Base-by-base conservation (phyloP, 495 filamentous ascomycete species). In the Venustampulla echinocandica region DNA sequence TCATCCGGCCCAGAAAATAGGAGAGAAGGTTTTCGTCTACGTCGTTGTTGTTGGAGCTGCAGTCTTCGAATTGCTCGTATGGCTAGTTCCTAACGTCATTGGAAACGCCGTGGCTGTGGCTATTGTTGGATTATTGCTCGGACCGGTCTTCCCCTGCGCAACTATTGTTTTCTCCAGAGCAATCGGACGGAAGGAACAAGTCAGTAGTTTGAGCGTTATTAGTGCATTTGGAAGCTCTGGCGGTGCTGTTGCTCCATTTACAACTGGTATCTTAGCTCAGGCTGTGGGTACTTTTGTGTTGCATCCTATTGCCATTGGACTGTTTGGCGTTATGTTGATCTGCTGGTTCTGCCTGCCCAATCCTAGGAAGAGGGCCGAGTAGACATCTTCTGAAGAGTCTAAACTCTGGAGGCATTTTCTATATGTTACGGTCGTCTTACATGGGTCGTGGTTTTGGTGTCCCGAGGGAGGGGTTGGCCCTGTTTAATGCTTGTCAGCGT, bases 51-150 rank as follows among this genome's bases (percentile, higher is more conserved):
- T 67, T 2, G 77, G 75, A n/a, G 74, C 81, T 0, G 67, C 79
- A 2, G 64, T 65, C 0, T 84, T 87, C 51, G 74, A 90, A 60
- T 55, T 90, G 10, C 63, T 92, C 39, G 79, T 82, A 22, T 90
- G 85, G 84, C 62, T 82, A 3, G 71, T 90, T 28, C 85, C 82
- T 0, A 80, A 83, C 50, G 62, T 87, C 7, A 68, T 87, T 15
- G 80, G 81, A 2, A 77, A 84, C 41, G 80, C 80, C 9, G 80
- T 89, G 10, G 75, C 81, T 7, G 77, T 90, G 1, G 63, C 77
- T 3, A 62, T 90, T n/a, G 64, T 90, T 19, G 87, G 87, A 3
- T 64, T 90, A 27, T 60, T 90, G n/a, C 64, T 93, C 10, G 87
- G 88, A 0, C 85, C 87, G 0, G 70, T 90, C 1, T 79, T 85